These are phyloP conservation scores for Wickerhamomyces bisporus DNA, from an alignment of 805 yeast species.

Conservation along the genomic window DNA sequence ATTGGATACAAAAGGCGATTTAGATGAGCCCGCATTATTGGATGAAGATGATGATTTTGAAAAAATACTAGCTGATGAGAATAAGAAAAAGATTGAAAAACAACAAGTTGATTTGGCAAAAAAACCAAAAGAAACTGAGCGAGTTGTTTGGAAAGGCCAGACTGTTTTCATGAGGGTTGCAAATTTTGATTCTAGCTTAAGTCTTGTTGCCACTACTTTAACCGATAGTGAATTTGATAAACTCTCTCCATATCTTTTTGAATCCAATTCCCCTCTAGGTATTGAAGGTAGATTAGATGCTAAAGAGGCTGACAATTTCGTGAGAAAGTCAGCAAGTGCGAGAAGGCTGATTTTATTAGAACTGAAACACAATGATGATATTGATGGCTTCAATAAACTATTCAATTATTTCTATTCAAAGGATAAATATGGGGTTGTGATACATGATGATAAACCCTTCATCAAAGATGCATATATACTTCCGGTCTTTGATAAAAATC, in stretches of 20 bases:
- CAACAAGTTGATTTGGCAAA: constrained; percentile 18
- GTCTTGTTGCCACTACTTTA: constrained; percentile 25
- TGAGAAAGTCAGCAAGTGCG: constrained; percentile 39
- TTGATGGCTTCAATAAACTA: constrained; percentile 15
- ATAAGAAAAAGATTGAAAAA: constrained; percentile 3
- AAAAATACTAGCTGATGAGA: constrained; percentile 22
- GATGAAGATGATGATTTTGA: constrained; percentile 31
- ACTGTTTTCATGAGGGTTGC: constrained; percentile 46
- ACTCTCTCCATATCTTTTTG: constrained; percentile 19
- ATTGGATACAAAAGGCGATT: too few relatives aligned
- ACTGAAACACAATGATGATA: constrained; percentile 27
- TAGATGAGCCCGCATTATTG: background rate
- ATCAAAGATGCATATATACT: constrained; percentile 44
- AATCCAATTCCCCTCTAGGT: constrained; percentile 28
- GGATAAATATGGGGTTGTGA: constrained; percentile 42
- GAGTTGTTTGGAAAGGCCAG: constrained; percentile 42
- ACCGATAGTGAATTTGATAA: constrained; percentile 18
- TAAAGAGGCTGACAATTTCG: constrained; percentile 49
- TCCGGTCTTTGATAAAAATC: constrained; percentile 23
- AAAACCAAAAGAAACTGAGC: constrained; percentile 5
- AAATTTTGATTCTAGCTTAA: constrained; percentile 30
- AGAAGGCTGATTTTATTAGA: constrained; percentile 52
- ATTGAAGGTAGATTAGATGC: constrained; percentile 63
- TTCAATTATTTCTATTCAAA: constrained; percentile 31
- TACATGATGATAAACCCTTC: constrained; percentile 29